Evolutionary conservation across 2,329 filamentous ascomycete species (phyloP).

Genomic region (Cladobotryum protrusum): DNA sequence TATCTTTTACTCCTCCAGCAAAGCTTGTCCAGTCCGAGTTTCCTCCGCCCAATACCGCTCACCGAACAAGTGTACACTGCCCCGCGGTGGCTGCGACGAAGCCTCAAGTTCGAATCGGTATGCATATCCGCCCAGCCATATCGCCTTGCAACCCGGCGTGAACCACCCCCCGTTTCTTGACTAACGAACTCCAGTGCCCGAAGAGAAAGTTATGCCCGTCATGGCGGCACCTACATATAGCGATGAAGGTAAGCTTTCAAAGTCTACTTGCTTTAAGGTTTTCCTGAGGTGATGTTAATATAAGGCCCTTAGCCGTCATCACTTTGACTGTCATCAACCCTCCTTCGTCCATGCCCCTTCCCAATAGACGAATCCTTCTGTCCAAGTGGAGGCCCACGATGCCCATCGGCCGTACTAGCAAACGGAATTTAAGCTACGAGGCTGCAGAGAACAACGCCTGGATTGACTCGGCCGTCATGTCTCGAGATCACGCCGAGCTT

Average conservation of each 20-base stretch:
- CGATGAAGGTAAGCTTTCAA: slow-evolving; percentile 4
- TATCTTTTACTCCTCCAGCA: neutral
- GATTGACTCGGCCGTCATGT: slow-evolving; percentile 69
- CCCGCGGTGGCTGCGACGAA: too few species aligned
- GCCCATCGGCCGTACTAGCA: slow-evolving; percentile 41
- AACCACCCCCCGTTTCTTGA: neutral
- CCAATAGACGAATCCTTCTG: slow-evolving; percentile 26
- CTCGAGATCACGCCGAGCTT: slow-evolving; percentile 58
- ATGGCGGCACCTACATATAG: slow-evolving; percentile 1
- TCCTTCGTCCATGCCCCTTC: slow-evolving; percentile 16
- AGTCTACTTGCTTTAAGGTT: slow-evolving; percentile 6
- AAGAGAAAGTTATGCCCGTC: neutral
- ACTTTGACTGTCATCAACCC: slow-evolving; percentile 21
- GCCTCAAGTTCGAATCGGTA: too few species aligned
- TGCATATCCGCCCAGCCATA: too few species aligned
- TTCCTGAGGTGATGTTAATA: neutral
- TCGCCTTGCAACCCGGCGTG: neutral
- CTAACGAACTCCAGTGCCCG: too few species aligned
- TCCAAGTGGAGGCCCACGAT: slow-evolving; percentile 23
- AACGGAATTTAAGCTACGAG: slow-evolving; percentile 27
- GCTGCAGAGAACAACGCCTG: slow-evolving; percentile 51
- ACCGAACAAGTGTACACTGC: too few species aligned
- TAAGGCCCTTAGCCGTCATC: slow-evolving; percentile 23
- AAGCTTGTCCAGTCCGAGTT: neutral
- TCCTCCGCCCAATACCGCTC: too few species aligned